Percentiles rank a stretch among this genome's conserved stretches.
These are phyloP conservation scores for Nicotiana rustica DNA, from an alignment of 305 asterid genomes.

Conservation along the genomic window DNA sequence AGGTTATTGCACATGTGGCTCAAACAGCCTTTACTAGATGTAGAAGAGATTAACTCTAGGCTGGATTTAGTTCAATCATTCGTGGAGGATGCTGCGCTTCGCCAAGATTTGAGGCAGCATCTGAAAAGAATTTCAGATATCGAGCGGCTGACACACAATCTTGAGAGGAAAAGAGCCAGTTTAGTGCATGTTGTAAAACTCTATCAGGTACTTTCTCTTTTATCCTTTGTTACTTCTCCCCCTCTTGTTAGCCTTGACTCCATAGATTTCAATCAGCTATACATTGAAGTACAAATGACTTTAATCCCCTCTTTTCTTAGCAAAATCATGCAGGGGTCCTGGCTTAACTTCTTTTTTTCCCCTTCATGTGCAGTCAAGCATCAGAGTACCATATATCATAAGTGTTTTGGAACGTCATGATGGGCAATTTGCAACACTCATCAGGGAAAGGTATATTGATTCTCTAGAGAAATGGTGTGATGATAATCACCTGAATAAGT, in stretches of 20 bases:
- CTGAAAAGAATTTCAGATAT: conserved; percentile 92
- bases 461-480: conserved; percentile 77
- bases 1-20: conserved; percentile 93
- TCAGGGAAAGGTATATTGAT: conserved; percentile 78
- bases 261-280: not conserved
- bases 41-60: conserved; percentile 77
- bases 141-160: conserved; percentile 77
- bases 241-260: conserved; percentile 6
- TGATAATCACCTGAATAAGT: conserved; percentile 86
- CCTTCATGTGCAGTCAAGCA: conserved; percentile 70
- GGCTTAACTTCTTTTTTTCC: not conserved
- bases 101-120: conserved; percentile 93
- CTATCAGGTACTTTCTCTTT: conserved; percentile 72
- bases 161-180: conserved; percentile 78
- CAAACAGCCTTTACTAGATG: conserved; percentile 89
- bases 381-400: conserved; percentile 86
- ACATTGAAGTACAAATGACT: conserved; percentile 10
- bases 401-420: conserved; percentile 71
- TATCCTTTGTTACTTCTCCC: conserved; percentile 34
- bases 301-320: not conserved
- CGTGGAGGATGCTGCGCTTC: conserved; percentile 82
- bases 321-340: not conserved
- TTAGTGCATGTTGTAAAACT: conserved; percentile 92
- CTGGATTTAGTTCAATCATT: conserved; percentile 93
- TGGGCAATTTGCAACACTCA: conserved; percentile 75